Conservation (phyloP, 2,329 filamentous ascomycete genomes). For the Bipolaris victoriae region DNA sequence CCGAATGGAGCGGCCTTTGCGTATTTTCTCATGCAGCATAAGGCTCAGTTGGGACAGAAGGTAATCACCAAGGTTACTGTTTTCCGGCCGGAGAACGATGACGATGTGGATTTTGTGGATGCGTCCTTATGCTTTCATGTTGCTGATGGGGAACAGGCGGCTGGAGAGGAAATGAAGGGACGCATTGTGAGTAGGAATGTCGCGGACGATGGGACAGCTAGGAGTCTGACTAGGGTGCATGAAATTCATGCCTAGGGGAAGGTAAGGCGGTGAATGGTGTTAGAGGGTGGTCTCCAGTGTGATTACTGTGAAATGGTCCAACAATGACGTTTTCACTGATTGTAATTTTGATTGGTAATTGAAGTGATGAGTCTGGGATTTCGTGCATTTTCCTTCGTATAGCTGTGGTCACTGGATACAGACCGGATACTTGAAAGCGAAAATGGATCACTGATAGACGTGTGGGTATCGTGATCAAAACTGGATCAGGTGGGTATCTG, state of each 20-base stretch:
- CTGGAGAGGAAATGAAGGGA: background rate
- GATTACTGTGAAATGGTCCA: no score
- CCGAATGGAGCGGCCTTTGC: constrained; percentile 30
- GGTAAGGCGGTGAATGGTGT: background rate
- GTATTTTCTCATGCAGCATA: constrained; percentile 31
- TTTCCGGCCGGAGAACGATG: constrained; percentile 17
- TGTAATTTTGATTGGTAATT: no score
- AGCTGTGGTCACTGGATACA: no score
- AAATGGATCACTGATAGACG: no score
- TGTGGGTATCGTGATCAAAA: no score
- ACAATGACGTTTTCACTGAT: no score
- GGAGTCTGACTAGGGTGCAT: background rate
- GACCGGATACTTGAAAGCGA: no score
- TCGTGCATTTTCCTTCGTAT: no score
- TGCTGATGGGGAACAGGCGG: constrained; percentile 5
- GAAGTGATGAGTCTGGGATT: no score
- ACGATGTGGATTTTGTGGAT: constrained; percentile 22
- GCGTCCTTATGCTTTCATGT: constrained; percentile 23
- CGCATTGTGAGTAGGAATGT: background rate
- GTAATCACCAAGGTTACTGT: constrained; percentile 22
- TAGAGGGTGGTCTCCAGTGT: no score
- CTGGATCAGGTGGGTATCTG: no score
- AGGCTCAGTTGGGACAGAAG: constrained; percentile 25
- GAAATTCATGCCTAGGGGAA: background rate
- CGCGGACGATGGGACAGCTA: background rate